phyloP scores from a whole-genome alignment of 306 rosid genomes.

The Citrullus amarus region DNA sequence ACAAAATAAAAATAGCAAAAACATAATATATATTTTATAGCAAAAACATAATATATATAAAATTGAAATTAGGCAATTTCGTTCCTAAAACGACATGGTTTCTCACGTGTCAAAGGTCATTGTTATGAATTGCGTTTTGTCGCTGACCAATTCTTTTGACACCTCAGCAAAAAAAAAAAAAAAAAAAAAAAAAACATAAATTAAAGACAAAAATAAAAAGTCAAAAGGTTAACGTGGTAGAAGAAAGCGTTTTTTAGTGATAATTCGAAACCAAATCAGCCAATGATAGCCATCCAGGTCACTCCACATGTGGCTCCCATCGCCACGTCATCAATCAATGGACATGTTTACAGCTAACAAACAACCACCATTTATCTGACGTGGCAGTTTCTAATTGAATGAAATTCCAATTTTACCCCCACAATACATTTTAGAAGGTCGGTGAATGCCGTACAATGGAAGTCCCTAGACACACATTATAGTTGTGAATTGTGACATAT shows the following conservation, averaged over 20 bases:
- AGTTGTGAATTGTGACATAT: not conserved
- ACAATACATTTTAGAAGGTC: not conserved
- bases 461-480: not conserved
- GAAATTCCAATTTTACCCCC: not conserved
- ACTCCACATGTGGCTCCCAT: not conserved
- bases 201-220: not conserved
- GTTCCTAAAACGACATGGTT: not conserved
- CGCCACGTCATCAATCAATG: not conserved
- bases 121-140: not conserved
- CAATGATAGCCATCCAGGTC: not conserved
- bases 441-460: not conserved
- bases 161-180: not conserved
- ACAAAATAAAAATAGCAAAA: not conserved
- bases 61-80: not conserved
- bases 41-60: not conserved
- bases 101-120: conserved; percentile 2
- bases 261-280: not conserved
- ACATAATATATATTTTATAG: not conserved
- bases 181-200: not conserved
- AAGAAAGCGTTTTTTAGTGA: not conserved
- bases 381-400: not conserved
- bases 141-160: not conserved
- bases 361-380: not conserved
- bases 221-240: not conserved
- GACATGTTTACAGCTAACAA: not conserved